Base-by-base conservation (phyloP, 2,329 filamentous ascomycete genomes). In the Phaeomoniella chlamydospora region DNA sequence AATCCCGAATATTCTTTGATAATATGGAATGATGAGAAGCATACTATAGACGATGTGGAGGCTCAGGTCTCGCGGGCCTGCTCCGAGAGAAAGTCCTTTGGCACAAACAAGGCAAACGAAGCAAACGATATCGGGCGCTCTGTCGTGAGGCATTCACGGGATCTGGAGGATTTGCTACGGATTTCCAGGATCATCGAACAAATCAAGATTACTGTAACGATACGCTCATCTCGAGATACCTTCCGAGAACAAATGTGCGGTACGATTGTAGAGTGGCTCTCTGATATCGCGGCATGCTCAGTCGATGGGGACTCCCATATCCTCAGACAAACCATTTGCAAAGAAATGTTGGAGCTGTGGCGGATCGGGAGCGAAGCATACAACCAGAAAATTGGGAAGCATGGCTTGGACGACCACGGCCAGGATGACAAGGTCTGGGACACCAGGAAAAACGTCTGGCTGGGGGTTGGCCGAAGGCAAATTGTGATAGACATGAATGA, bases 231-330 rank as follows among this genome's bases (percentile, higher is more conserved):
- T 4, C 74, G 92, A 47, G 90, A 98, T 58, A 96, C 86, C 0
- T 98, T 96, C 60, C 74, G 90, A 40, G 90, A 98, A 54, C 83
- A 96, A 54, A 98, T 98, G 92, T 94, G 87, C 49, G 86, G 83
- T n/a, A 85, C 86, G 12, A 88, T 98, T 41, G 80, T 98, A 37
- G 87, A 94, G 49, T 98, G 92, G 92, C 70, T 98, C 14, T 72
- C 78, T 36, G 92, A 98, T 56, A 92, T 98, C 49, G 74, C 86
- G 5, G 86, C 86, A 18, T 94, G 87, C 56, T 80, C 76, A 36
- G 81, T 94, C 33, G 85, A 84, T 2, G 67, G 74, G 18, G 85
- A 98, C 50, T 73, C 77, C 42, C 68, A 82, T 40, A 75, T 96
- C 13, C 64, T 98, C 31, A 74, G 86, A 26, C 77, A 75, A 35